These are phyloP conservation scores for Rhizophora apiculata DNA, from an alignment of 345 rosid genomes.

Conservation along the genomic window DNA sequence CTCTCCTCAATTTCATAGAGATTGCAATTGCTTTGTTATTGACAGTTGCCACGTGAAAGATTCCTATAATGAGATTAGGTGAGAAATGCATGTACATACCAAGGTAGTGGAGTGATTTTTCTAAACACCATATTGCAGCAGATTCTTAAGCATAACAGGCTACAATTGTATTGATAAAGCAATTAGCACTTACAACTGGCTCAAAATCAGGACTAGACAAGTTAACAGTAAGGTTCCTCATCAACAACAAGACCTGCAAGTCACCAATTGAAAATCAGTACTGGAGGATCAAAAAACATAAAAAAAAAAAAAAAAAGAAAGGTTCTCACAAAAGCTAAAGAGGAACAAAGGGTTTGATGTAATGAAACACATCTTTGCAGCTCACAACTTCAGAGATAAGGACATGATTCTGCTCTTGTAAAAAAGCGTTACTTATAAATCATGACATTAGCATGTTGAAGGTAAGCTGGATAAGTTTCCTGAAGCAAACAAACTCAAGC, in stretches of 20 bases:
- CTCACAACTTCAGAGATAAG: neutral
- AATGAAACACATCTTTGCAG: neutral
- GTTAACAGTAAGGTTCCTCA: slow-evolving; percentile 85
- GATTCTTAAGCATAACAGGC: neutral
- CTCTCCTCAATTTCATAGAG: too few species aligned
- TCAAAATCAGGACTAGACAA: slow-evolving; percentile 82
- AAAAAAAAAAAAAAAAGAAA: neutral
- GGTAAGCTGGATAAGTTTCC: too few species aligned
- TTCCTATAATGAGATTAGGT: slow-evolving; percentile 1
- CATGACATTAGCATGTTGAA: too few species aligned
- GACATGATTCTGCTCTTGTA: neutral
- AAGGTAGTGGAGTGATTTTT: neutral
- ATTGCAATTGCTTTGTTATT: slow-evolving; percentile 2
- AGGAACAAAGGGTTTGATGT: neutral
- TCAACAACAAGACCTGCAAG: slow-evolving; percentile 81
- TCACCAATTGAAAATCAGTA: slow-evolving; percentile 12
- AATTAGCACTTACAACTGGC: slow-evolving; percentile 60
- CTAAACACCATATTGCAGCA: neutral
- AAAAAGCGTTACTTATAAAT: too few species aligned
- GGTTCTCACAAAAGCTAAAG: too few species aligned
- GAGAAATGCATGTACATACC: neutral
- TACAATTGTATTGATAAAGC: neutral
- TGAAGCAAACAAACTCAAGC: too few species aligned
- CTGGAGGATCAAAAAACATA: neutral
- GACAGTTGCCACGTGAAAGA: neutral